A percentile compares a stretch with the other conserved stretches of the same genome.
Evolutionary conservation across 2,329 filamentous ascomycete species (phyloP).

Genomic region (Didymella pomorum): DNA sequence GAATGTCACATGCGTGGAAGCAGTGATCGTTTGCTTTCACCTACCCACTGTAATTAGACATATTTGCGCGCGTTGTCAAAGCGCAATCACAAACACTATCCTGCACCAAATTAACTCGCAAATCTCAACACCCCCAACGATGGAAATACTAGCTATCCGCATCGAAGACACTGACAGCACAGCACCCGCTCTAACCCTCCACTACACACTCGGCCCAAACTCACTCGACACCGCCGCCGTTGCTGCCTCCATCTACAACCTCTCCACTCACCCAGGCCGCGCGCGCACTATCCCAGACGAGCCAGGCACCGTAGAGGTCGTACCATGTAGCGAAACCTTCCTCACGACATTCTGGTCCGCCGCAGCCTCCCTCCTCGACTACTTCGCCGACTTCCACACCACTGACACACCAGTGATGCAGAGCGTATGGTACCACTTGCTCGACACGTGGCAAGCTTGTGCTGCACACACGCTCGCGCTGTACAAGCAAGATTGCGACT

Average conservation of each 20-base stretch:
- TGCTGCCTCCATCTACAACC: slow-evolving; percentile 27
- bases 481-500: background rate
- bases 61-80: background rate
- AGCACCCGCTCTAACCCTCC: slow-evolving; percentile 16
- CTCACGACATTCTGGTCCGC: slow-evolving; percentile 27
- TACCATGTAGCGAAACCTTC: background rate
- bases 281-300: background rate
- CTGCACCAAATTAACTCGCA: background rate
- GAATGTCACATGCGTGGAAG: slow-evolving; percentile 60
- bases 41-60: background rate
- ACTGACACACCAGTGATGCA: slow-evolving; percentile 35
- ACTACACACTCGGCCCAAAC: slow-evolving; percentile 27
- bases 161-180: slow-evolving; percentile 22
- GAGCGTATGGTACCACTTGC: slow-evolving; percentile 38
- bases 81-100: background rate
- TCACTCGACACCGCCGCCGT: slow-evolving; percentile 25
- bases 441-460: slow-evolving; percentile 30
- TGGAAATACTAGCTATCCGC: slow-evolving; percentile 25
- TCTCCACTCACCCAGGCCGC: slow-evolving; percentile 15
- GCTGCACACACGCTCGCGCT: background rate
- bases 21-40: slow-evolving; percentile 10
- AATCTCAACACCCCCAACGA: background rate
- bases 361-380: slow-evolving; percentile 38
- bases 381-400: slow-evolving; percentile 40
- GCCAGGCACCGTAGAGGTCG: background rate